Evolutionary conservation across 1,284 basidiomycete species (phyloP).

Genomic region (Prillingera fragicola): DNA sequence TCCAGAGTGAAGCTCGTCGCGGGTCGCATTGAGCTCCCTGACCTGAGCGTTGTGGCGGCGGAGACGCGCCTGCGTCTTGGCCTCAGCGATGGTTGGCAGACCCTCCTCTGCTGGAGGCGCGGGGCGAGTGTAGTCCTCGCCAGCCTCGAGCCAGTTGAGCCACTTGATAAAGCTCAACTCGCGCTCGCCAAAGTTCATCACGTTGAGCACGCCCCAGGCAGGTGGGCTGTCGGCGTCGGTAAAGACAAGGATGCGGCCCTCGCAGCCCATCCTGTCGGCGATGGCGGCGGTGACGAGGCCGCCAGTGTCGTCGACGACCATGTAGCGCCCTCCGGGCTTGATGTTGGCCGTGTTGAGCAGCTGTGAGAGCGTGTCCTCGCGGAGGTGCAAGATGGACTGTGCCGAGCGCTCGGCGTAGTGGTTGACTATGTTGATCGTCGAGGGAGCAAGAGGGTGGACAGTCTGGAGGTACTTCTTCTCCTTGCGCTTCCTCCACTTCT

Average conservation of each 20-base stretch:
- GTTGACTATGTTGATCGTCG: constrained; percentile 77
- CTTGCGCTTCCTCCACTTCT: constrained; percentile 91
- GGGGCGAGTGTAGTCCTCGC: constrained; percentile 56
- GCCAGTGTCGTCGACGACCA: constrained; percentile 88
- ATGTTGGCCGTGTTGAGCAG: constrained; percentile 78
- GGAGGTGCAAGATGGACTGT: constrained; percentile 72
- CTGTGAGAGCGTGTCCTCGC: constrained; percentile 83
- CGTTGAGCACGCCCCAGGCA: constrained; percentile 73
- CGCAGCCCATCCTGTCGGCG: constrained; percentile 77
- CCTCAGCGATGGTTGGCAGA: constrained; percentile 25
- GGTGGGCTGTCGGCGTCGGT: constrained; percentile 91
- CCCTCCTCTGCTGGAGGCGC: constrained; percentile 35
- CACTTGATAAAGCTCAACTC: constrained; percentile 59
- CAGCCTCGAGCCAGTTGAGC: constrained; percentile 86
- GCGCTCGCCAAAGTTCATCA: constrained; percentile 78
- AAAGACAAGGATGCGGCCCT: constrained; percentile 76
- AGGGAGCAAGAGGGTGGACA: constrained; percentile 84
- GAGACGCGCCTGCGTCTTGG: constrained; percentile 30
- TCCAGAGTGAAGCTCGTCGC: constrained; percentile 78
- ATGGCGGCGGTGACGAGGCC: constrained; percentile 82
- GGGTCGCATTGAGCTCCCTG: constrained; percentile 55
- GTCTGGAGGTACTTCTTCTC: constrained; percentile 92
- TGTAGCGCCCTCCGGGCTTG: constrained; percentile 74
- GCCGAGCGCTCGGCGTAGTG: constrained; percentile 69
- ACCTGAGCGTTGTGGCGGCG: constrained; percentile 37